A percentile compares a stretch with the other conserved stretches of the same genome.
phyloP scores from a whole-genome alignment of 768 basidiomycete genomes.

The Sporobolomyces pararoseus region DNA sequence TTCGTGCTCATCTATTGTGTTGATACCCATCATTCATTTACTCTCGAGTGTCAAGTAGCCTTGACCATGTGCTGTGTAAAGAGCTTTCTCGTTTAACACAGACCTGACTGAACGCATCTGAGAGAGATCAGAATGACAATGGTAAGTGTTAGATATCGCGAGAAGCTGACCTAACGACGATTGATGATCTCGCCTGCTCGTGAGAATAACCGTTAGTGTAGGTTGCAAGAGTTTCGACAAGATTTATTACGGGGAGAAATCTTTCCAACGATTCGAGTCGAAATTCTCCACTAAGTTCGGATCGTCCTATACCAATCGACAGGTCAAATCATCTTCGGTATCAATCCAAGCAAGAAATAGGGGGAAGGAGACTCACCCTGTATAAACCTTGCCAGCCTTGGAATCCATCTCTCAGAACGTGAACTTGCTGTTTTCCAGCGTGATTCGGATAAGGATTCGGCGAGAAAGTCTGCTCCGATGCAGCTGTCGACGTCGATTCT shows the following conservation, averaged over 20 bases:
- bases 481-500: background rate
- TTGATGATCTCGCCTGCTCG: no score
- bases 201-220: no score
- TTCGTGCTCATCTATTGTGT: no score
- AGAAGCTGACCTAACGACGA: no score
- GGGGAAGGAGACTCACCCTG: background rate
- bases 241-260: conserved; percentile 15
- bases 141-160: no score
- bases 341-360: background rate
- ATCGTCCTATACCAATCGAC: conserved; percentile 23
- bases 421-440: conserved; percentile 23
- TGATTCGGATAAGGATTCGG: conserved; percentile 27
- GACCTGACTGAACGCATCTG: no score
- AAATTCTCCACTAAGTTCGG: conserved; percentile 31
- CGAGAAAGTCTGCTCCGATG: conserved; percentile 12
- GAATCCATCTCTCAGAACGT: conserved; percentile 36
- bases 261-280: conserved; percentile 13
- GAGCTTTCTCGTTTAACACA: no score
- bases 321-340: background rate
- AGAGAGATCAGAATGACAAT: no score
- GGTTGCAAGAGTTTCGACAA: no score
- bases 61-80: no score
- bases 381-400: conserved; percentile 29
- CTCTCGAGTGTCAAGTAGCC: no score
- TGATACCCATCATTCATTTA: no score